Percentiles rank a stretch among this genome's conserved stretches.
Conservation (phyloP, 768 basidiomycete species). For the Amanita subjunquillea region DNA sequence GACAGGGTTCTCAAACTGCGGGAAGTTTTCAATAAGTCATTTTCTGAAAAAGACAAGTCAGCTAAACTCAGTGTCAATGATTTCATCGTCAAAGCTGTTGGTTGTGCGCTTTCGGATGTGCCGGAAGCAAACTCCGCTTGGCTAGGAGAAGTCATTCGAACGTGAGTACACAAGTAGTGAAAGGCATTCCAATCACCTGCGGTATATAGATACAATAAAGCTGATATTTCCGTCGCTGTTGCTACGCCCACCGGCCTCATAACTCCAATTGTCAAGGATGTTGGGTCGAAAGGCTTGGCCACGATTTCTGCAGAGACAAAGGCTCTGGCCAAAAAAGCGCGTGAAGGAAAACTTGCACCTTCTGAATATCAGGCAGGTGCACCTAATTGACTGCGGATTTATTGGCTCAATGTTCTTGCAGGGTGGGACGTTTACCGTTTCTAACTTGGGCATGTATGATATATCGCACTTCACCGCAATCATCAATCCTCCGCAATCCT, state of each 20-base stretch:
- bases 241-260: constrained; percentile 94
- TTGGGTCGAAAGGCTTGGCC: constrained; percentile 85
- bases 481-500: constrained; percentile 97
- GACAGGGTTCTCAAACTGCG: constrained; percentile 90
- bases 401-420: constrained; percentile 16
- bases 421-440: constrained; percentile 98
- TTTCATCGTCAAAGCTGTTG: constrained; percentile 92
- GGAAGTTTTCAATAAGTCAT: constrained; percentile 88
- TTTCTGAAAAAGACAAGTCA: constrained; percentile 79
- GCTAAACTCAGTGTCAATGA: constrained; percentile 97
- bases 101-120: constrained; percentile 86
- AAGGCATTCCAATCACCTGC: neutral
- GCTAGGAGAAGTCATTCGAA: constrained; percentile 91
- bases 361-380: constrained; percentile 82
- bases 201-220: constrained; percentile 74
- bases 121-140: constrained; percentile 98
- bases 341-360: constrained; percentile 92
- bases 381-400: constrained; percentile 6
- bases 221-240: constrained; percentile 95
- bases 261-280: constrained; percentile 95
- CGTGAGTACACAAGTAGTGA: constrained; percentile 42
- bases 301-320: constrained; percentile 91
- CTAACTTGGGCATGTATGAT: constrained; percentile 97
- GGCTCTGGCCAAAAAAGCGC: constrained; percentile 86
- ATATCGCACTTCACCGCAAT: constrained; percentile 96